Evolutionary conservation across 306 rosid genomes (phyloP), one percentile per base, ranked within the genome.

Genomic region (Alnus rubra): DNA sequence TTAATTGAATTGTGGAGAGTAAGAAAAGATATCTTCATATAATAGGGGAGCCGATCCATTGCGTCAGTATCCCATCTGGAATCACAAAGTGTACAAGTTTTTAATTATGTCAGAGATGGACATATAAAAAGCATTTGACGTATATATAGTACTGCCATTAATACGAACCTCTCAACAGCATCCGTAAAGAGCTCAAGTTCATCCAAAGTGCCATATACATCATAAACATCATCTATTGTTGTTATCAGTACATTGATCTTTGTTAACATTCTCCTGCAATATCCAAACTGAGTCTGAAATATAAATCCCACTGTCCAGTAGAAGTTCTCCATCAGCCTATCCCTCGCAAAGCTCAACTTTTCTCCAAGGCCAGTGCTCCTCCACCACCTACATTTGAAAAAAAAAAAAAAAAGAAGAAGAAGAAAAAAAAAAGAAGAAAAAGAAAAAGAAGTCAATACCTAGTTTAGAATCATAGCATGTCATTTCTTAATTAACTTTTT

Each of bases 321-420:
- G 71, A 79, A 79, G 37, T 7, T 53, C 30, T 77, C 82, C 60
- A 72, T 51, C 8, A 64, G 23, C 31, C 78, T 71, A 28, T 77
- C 78, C 48, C 78, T 71, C 0, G 78, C 82, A 82, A 82, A 82
- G 15, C 71, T 42, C 62, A 82, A 39, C 35, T 69, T 31, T 51
- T 73, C 13, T 2, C 69, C 82, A 47, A 77, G 45, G 5, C 76
- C 2, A 11, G 64, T 74, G 68, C 19, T 67, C 6, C 3, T 45
- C 79, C 78, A 80, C 83, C 78, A 52, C 16, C 83, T 73, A 19
- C 4, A 15, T 14, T 4, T 33, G 18, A 63, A 31, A 1, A 13
- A 62, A 23, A 59, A 11, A 28, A 11, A 23, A 23, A 59, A 0
- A 23, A 23, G 28, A 23, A 23, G 28, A 11, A 28, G 4, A 63